Base-by-base conservation (phyloP, 371 early-diverging fungal genomes). In the Mortierella sp. region DNA sequence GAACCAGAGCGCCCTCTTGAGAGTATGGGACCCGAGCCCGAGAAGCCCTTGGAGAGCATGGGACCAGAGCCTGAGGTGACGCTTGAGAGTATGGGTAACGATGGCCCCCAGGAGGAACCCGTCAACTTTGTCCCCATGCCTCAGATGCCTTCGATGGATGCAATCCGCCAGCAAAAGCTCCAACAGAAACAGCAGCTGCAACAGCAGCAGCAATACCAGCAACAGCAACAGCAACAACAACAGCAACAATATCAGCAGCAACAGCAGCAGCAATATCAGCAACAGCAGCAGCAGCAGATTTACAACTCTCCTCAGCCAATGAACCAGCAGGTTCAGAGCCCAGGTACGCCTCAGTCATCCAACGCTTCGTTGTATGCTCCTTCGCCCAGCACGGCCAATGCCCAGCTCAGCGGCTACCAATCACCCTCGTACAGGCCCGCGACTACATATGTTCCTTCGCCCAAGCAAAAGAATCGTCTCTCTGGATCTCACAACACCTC, bases 11-110 rank as follows among this genome's bases (percentile, higher is more conserved):
- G 55, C n/a, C 82, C 80, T 10, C 63, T 86, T 24, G 86, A 86
- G 55, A 86, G 86, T n/a, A 86, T 86, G 86, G 86, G 86, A 6
- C 75, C 86, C 0, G 86, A 85, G 24, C 86, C 82, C 2, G 86
- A 85, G 75, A 76, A 58, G 60, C 75, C 78, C 7, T 58, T 82
- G 19, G 86, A 85, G 78, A 85, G 86, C 71, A 85, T 85, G 86
- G 86, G 86, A 14, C 72, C 77, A 5, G 86, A 85, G 19, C 80
- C 86, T 3, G 86, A 85, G 55, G 63, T 34, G 45, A 28, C 70
- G 13, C 52, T 79, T 16, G 86, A 85, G 80, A 85, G 86, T 72
- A 85, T 85, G 85, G 85, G 84, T n/a, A 77, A 81, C 13, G 82
- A 85, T 79, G 84, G 84, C 28, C 81, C 50, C 16, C 44, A 76